These are phyloP conservation scores for Erysimum cheiranthoides DNA, from an alignment of 345 rosid genomes.

Conservation along the genomic window DNA sequence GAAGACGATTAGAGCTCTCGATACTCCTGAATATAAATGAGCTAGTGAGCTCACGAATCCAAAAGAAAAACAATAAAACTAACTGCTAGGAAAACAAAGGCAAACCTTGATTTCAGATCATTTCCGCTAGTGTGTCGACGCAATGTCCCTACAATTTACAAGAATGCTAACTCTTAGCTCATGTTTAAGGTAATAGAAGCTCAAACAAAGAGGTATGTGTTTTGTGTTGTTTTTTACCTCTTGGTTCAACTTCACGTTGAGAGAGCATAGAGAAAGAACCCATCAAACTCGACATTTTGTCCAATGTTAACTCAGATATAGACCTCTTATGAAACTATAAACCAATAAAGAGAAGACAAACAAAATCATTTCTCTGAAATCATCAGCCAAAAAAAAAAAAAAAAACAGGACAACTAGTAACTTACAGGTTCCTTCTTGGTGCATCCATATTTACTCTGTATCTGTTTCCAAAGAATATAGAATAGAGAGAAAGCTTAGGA, in stretches of 20 bases:
- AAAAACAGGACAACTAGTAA: constrained; percentile 22
- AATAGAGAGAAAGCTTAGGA: constrained; percentile 1
- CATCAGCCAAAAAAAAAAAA: constrained; percentile 4
- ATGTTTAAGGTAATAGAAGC: constrained; percentile 13
- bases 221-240: constrained; percentile 48
- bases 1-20: constrained; percentile 55
- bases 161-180: constrained; percentile 6
- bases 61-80: neutral
- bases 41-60: constrained; percentile 20
- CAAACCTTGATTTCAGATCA: constrained; percentile 75
- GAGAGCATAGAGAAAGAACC: constrained; percentile 71
- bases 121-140: constrained; percentile 57
- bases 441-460: constrained; percentile 89
- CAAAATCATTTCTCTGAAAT: constrained; percentile 15
- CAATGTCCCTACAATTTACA: constrained; percentile 53
- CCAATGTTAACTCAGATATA: constrained; percentile 75
- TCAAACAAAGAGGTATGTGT: neutral
- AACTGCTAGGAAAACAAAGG: neutral
- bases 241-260: constrained; percentile 55
- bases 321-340: constrained; percentile 74
- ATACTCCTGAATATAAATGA: constrained; percentile 49
- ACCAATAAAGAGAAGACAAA: constrained; percentile 22
- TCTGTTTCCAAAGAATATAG: constrained; percentile 51
- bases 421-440: constrained; percentile 74
- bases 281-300: constrained; percentile 72